Evolutionary conservation across 345 rosid species (phyloP).

Genomic region (Theobroma cacao): DNA sequence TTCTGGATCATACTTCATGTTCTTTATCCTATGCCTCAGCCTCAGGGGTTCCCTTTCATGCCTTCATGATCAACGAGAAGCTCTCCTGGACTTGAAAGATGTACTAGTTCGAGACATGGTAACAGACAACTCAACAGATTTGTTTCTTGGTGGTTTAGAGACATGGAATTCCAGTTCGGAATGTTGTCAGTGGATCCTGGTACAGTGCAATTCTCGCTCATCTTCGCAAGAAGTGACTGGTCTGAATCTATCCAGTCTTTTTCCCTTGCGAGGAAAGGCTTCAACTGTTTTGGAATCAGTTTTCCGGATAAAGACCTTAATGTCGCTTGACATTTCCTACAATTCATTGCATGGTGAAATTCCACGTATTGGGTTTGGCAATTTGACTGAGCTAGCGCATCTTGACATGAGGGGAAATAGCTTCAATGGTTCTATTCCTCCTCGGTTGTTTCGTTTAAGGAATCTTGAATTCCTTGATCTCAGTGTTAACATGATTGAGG

Average conservation of each 20-base stretch:
- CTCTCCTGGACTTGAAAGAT: slow-evolving; percentile 26
- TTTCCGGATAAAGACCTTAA: slow-evolving; percentile 4
- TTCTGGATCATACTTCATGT: neutral
- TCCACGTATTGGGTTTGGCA: slow-evolving; percentile 29
- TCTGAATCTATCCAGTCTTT: neutral
- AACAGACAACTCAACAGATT: neutral
- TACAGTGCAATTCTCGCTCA: slow-evolving; percentile 10
- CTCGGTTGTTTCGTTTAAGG: slow-evolving; percentile 25
- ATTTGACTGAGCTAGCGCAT: slow-evolving; percentile 23
- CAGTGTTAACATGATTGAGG: slow-evolving; percentile 15
- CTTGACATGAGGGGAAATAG: slow-evolving; percentile 30
- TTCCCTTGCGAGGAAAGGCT: neutral
- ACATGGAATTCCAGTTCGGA: slow-evolving; percentile 20
- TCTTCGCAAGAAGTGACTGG: slow-evolving; percentile 7
- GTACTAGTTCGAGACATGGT: neutral
- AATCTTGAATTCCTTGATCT: slow-evolving; percentile 24
- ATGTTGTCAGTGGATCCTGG: slow-evolving; percentile 21
- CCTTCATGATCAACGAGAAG: slow-evolving; percentile 19
- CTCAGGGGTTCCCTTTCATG: neutral
- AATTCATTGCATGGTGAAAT: slow-evolving; percentile 30
- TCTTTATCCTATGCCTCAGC: neutral
- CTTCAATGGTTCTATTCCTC: slow-evolving; percentile 31
- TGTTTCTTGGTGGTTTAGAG: neutral
- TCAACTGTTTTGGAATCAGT: slow-evolving; percentile 14
- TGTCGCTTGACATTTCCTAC: slow-evolving; percentile 15